These are phyloP conservation scores for Letharia columbiana DNA, from an alignment of 495 filamentous ascomycete species.

Conservation along the genomic window DNA sequence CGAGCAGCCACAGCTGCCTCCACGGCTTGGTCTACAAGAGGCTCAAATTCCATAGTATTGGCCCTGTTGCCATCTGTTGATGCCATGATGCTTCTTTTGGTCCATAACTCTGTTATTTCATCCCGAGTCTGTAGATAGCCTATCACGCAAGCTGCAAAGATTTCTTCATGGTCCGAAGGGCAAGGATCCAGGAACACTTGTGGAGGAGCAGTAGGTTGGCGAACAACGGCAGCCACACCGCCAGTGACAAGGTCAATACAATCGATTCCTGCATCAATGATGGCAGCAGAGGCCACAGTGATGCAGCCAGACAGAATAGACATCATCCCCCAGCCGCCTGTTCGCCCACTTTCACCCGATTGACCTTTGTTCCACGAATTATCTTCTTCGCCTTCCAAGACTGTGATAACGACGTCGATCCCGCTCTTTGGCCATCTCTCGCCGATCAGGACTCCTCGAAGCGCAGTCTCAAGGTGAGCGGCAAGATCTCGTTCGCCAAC, in stretches of 20 bases:
- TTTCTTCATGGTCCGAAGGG: slow-evolving; percentile 67
- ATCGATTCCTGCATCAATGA: slow-evolving; percentile 92
- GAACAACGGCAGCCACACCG: slow-evolving; percentile 76
- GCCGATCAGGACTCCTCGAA: slow-evolving; percentile 80
- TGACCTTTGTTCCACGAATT: slow-evolving; percentile 45
- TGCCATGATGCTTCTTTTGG: slow-evolving; percentile 61
- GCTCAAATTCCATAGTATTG: slow-evolving; percentile 36
- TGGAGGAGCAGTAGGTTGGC: slow-evolving; percentile 22
- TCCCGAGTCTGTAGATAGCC: slow-evolving; percentile 81
- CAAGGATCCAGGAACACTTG: slow-evolving; percentile 73
- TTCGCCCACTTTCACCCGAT: slow-evolving; percentile 16
- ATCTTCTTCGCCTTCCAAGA: slow-evolving; percentile 83
- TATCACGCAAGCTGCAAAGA: slow-evolving; percentile 77
- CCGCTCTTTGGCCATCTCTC: slow-evolving; percentile 96
- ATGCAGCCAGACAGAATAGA: slow-evolving; percentile 86
- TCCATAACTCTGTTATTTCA: slow-evolving; percentile 90
- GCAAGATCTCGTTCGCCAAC: slow-evolving; percentile 79
- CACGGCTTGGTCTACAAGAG: slow-evolving; percentile 54
- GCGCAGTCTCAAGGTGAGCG: slow-evolving; percentile 81
- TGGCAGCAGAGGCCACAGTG: slow-evolving; percentile 88
- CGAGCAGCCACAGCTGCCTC: slow-evolving; percentile 53
- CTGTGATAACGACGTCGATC: slow-evolving; percentile 81
- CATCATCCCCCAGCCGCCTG: slow-evolving; percentile 66
- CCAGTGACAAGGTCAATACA: slow-evolving; percentile 86
- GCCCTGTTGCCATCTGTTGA: slow-evolving; percentile 28